Conservation (phyloP, 805 yeast genomes). For the Metschnikowia koreensis region DNA sequence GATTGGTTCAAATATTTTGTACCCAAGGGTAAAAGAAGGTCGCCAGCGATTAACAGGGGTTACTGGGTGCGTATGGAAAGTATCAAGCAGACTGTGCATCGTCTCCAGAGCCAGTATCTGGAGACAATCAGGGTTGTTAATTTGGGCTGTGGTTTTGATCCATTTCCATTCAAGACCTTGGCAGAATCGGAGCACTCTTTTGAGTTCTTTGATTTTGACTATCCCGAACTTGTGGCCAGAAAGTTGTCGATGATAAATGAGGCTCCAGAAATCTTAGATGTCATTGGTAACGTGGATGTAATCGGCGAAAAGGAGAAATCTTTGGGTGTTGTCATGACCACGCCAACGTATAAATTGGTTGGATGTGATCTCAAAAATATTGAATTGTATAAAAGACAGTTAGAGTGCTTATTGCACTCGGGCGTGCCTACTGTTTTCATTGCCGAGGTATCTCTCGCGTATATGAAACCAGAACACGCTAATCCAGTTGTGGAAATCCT, state of each 20-base stretch:
- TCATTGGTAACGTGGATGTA: conserved; percentile 38
- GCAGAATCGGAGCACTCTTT: conserved; percentile 24
- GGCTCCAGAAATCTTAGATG: conserved; percentile 44
- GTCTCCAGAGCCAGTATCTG: conserved; percentile 37
- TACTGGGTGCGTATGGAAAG: conserved; percentile 80
- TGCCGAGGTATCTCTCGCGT: conserved; percentile 82
- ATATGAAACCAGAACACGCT: conserved; percentile 68
- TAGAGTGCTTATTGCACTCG: conserved; percentile 26
- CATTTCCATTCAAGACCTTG: conserved; percentile 41
- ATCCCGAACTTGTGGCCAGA: conserved; percentile 60
- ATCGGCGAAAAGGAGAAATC: conserved; percentile 15
- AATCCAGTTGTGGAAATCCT: conserved; percentile 55
- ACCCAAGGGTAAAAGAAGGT: conserved; percentile 59
- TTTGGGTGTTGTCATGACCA: conserved; percentile 15
- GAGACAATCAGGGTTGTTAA: conserved; percentile 50
- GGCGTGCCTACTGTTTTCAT: conserved; percentile 55
- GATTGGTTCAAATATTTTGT: conserved; percentile 70
- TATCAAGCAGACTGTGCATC: conserved; percentile 50
- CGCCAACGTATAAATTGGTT: conserved; percentile 46
- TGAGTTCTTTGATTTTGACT: conserved; percentile 69
- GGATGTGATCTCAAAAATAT: conserved; percentile 66
- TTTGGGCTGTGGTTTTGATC: conserved; percentile 74
- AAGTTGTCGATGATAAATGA: conserved; percentile 53
- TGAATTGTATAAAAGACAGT: conserved; percentile 32
- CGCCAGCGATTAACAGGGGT: conserved; percentile 80